Evolutionary conservation across 2,329 filamentous ascomycete species (phyloP).

Genomic region (Pezicula radicicola): DNA sequence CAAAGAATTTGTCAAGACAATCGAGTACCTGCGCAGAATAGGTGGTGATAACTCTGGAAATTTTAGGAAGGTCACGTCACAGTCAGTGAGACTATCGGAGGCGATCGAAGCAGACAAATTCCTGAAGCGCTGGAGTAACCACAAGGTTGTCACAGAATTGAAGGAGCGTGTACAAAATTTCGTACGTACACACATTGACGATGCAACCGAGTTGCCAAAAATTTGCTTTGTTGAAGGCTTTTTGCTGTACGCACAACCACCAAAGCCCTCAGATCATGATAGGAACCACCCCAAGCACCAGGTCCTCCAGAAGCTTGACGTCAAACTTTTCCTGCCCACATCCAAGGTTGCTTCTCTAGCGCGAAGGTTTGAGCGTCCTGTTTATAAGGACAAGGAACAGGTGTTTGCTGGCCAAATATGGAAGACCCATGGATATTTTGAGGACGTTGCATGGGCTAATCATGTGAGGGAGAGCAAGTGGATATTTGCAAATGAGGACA

Average conservation of each 20-base stretch:
- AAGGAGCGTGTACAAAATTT: not conserved
- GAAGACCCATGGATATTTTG: constrained; percentile 27
- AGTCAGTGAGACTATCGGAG: not conserved
- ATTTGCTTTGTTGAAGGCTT: constrained; percentile 19
- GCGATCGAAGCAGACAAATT: not conserved
- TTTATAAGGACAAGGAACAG: constrained; percentile 14
- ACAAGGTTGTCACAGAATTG: not conserved
- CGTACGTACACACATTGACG: not conserved
- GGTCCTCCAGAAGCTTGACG: constrained; percentile 8
- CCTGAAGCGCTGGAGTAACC: not conserved
- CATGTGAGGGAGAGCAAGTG: constrained; percentile 12
- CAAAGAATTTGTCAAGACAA: not conserved
- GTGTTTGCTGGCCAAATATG: constrained; percentile 21
- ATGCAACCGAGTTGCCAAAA: not conserved
- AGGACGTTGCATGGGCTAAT: constrained; percentile 21
- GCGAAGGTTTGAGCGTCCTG: constrained; percentile 9
- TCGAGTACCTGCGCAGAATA: not conserved
- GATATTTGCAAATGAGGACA: constrained; percentile 7
- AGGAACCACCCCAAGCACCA: not conserved
- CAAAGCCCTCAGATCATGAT: not conserved
- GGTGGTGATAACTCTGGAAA: not conserved
- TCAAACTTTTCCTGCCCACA: constrained; percentile 19
- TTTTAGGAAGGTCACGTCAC: not conserved
- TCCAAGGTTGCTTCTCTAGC: constrained; percentile 7
- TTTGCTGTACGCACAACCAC: constrained; percentile 6